These are phyloP conservation scores for Jacaranda copaia DNA, from an alignment of 257 asterid genomes.

Conservation along the genomic window DNA sequence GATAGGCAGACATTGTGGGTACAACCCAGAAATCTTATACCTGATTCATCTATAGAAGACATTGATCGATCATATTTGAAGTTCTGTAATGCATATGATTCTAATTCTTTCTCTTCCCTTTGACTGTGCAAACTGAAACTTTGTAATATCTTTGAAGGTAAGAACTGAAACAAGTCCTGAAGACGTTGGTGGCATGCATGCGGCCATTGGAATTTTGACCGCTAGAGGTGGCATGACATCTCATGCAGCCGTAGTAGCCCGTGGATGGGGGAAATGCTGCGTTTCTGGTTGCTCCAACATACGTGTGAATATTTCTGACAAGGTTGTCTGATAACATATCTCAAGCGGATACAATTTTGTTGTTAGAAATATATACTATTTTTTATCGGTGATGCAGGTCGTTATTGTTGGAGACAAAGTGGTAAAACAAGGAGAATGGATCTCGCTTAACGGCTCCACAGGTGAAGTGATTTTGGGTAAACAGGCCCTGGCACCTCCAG, in stretches of 20 bases:
- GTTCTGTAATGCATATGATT: no score
- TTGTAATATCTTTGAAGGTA: conserved; percentile 64
- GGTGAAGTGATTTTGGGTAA: conserved; percentile 93
- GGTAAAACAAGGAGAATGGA: conserved; percentile 85
- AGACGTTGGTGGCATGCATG: conserved; percentile 99
- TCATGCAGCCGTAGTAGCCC: conserved; percentile 99
- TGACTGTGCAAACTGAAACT: no score
- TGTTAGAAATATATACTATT: conserved; percentile 11
- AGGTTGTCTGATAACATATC: conserved; percentile 47
- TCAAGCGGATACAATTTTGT: neutral
- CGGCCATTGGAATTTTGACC: conserved; percentile 90
- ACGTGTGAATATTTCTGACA: conserved; percentile 79
- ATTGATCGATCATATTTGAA: no score
- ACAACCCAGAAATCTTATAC: no score
- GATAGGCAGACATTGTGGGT: no score
- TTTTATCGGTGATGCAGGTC: conserved; percentile 49
- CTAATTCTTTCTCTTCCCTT: no score
- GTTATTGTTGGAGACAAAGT: conserved; percentile 55
- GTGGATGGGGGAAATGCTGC: conserved; percentile 99
- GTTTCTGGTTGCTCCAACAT: conserved; percentile 91
- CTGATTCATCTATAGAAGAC: no score
- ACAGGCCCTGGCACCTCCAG: conserved; percentile 88
- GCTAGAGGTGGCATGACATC: conserved; percentile 99
- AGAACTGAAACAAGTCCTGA: conserved; percentile 97
- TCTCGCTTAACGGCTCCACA: conserved; percentile 88